These are phyloP conservation scores for Amoebophrya sp. DNA, from an alignment of 169 alveolate genomes.

Conservation along the genomic window DNA sequence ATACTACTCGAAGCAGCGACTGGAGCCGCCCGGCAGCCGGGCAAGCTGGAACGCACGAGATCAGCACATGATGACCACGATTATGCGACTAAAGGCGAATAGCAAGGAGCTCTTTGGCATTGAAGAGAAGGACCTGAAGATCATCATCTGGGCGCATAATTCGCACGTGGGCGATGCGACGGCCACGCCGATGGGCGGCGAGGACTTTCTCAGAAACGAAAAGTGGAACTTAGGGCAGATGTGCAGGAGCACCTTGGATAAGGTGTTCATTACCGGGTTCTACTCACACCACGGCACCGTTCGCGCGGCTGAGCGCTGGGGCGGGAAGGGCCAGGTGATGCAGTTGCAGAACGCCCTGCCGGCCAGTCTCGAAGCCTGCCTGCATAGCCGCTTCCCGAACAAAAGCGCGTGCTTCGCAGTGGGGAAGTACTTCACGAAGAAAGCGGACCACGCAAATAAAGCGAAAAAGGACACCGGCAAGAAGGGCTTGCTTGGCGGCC, in stretches of 20 bases:
- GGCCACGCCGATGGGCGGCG: conserved; percentile 43
- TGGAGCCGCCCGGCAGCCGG: conserved; percentile 43
- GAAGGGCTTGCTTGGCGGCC: too few species aligned
- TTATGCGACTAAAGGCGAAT: conserved; percentile 34
- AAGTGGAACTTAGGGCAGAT: conserved; percentile 45
- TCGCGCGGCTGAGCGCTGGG: conserved; percentile 43
- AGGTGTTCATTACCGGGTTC: conserved; percentile 44
- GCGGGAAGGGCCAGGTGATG: conserved; percentile 44
- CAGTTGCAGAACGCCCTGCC: not conserved
- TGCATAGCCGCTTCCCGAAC: not conserved
- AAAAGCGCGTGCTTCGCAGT: not conserved
- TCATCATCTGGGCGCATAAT: conserved; percentile 43
- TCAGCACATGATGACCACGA: conserved; percentile 45
- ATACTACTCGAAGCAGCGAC: conserved; percentile 42
- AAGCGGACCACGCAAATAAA: not conserved
- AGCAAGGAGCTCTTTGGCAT: conserved; percentile 37
- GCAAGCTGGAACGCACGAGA: conserved; percentile 44
- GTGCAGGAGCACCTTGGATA: conserved; percentile 37
- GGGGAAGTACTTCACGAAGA: not conserved
- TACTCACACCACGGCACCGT: conserved; percentile 39
- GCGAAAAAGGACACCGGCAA: too few species aligned
- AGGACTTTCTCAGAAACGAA: conserved; percentile 39
- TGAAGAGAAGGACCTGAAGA: conserved; percentile 34
- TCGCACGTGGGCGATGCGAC: conserved; percentile 45
- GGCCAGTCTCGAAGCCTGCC: not conserved